A percentile compares a stretch with the other conserved stretches of the same genome.
These are phyloP conservation scores for Cyberlindnera americana DNA, from an alignment of 805 yeast genomes.

Conservation along the genomic window DNA sequence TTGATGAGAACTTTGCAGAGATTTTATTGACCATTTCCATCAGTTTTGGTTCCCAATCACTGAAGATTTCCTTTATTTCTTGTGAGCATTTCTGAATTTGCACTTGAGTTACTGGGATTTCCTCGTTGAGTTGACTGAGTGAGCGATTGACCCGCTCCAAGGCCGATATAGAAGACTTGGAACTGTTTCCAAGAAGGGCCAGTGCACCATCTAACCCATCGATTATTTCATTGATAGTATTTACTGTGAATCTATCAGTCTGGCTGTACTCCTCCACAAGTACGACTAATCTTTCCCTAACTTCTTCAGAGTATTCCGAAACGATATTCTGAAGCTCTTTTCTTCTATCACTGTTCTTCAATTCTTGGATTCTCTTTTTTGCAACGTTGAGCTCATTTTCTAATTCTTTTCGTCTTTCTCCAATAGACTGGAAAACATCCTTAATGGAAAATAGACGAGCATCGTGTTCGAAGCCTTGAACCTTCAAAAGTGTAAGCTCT, in stretches of 20 bases:
- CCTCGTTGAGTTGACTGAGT: constrained; percentile 22
- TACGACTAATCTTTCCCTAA: constrained; percentile 35
- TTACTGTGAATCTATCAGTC: constrained; percentile 36
- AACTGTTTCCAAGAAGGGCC: constrained; percentile 32
- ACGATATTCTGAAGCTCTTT: constrained; percentile 30
- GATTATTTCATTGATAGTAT: constrained; percentile 37
- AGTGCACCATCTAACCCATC: constrained; percentile 45
- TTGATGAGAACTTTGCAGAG: constrained; percentile 58
- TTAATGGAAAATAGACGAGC: constrained; percentile 35
- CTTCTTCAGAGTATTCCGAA: constrained; percentile 35
- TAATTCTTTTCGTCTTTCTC: constrained; percentile 28
- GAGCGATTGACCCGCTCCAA: constrained; percentile 29
- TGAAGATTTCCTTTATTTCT: constrained; percentile 37
- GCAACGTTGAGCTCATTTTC: constrained; percentile 27
- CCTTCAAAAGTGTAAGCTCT: constrained; percentile 26
- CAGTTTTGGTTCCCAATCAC: constrained; percentile 61
- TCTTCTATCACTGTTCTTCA: constrained; percentile 25
- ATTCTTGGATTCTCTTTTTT: constrained; percentile 27
- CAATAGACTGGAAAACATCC: constrained; percentile 29
- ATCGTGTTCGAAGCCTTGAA: constrained; percentile 35
- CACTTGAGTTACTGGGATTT: constrained; percentile 20
- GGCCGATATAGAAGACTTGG: constrained; percentile 35
- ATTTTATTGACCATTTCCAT: constrained; percentile 49
- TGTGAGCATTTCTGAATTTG: constrained; percentile 16
- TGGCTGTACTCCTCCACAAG: constrained; percentile 38